Base-by-base conservation (phyloP, 306 rosid genomes). In the Malus orientalis region DNA sequence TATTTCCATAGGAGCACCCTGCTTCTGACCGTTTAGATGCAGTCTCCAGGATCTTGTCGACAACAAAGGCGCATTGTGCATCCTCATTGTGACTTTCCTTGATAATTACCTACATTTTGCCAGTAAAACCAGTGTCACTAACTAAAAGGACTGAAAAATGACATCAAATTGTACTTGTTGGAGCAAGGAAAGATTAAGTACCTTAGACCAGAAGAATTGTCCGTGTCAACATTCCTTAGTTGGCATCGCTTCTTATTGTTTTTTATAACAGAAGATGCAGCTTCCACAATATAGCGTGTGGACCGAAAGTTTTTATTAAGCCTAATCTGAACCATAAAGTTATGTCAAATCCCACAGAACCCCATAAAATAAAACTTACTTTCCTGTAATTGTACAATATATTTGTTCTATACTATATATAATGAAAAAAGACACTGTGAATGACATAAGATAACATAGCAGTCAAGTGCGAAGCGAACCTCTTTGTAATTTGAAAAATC, bases 291-390 rank as follows among this genome's bases (percentile, higher is more conserved):
- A 82, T 78, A 89, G 70, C 96, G 89, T 49, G 98, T 92, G 79
- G 98, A 94, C 79, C 98, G 87, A 81, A 92, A 94, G 80, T 92
- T 94, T 90, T 89, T 94, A 84, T 89, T 85, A 70, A 94, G 96
- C 80, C 93, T 90, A 79, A 90, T 71, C 98, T 94, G 86, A 75
- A 87, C 59, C 62, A 76, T 62, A 74, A 77, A 78, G 58, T 67
- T 60, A 69, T 44, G 60, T 79, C 73, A 80, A 79, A 61, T 61
- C 78, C 61, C 63, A 74, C 47, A 76, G 29, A 68, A 32, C 30
- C 74, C 18, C 42, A 57, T 51, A n/a, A 51, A 54, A 44, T 32
- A 61, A 74, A 57, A 32, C 36, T 32, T 32, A 32, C 36, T 32
- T 32, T 32, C 36, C 45, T 30, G 65, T 30, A 78, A 58, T 2